Conservation (phyloP, 352 stramenopile species). For the Globisporangium parvum region DNA sequence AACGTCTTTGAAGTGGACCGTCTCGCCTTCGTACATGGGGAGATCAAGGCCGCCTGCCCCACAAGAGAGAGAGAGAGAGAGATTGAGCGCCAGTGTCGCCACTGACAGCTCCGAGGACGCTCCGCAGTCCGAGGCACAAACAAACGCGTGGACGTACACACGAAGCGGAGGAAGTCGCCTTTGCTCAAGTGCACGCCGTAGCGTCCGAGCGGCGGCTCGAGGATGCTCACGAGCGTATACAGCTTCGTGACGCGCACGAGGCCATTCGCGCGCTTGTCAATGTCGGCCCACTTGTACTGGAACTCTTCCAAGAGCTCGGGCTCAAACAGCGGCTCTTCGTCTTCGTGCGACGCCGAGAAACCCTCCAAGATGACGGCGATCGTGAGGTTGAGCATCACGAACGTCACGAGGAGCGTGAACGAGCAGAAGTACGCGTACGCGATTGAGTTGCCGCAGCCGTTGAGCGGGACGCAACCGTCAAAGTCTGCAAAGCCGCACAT, state of each 20-base stretch:
- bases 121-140: slow-evolving; percentile 2
- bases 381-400: slow-evolving; percentile 92
- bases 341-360: slow-evolving; percentile 80
- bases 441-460: slow-evolving; percentile 69
- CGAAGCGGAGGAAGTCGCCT: slow-evolving; percentile 45
- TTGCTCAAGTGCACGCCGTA: slow-evolving; percentile 35
- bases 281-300: slow-evolving; percentile 81
- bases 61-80: background rate
- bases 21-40: slow-evolving; percentile 75
- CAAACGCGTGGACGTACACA: slow-evolving; percentile 30
- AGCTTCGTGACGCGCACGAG: slow-evolving; percentile 80
- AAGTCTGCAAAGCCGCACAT: slow-evolving; percentile 76
- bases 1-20: slow-evolving; percentile 86
- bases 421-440: slow-evolving; percentile 70
- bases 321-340: slow-evolving; percentile 87
- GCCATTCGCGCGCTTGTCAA: slow-evolving; percentile 82
- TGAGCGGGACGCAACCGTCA: slow-evolving; percentile 57
- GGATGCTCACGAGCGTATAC: slow-evolving; percentile 60
- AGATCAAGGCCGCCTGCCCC: slow-evolving; percentile 56
- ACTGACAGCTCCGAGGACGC: no score
- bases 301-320: slow-evolving; percentile 87
- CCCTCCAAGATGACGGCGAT: slow-evolving; percentile 92
- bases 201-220: slow-evolving; percentile 73
- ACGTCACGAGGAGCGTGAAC: slow-evolving; percentile 92
- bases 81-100: no score